phyloP scores from a whole-genome alignment of 768 basidiomycete species.

The Tephrocybe sp. region DNA sequence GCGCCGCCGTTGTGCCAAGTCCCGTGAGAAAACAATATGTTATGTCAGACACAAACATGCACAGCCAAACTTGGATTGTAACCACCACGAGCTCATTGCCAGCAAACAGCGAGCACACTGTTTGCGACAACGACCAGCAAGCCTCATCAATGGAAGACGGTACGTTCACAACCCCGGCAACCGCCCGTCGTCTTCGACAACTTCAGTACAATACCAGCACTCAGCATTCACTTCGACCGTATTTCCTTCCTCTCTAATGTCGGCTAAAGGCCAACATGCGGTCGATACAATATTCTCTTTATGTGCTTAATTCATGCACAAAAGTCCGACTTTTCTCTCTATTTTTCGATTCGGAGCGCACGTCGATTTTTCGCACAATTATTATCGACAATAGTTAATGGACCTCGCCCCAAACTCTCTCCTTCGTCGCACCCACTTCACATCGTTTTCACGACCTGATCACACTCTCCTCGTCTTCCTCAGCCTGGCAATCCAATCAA shows the following conservation, averaged over 20 bases:
- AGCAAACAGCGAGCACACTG: slow-evolving; percentile 9
- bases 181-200: slow-evolving; percentile 43
- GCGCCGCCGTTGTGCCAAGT: slow-evolving; percentile 15
- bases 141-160: slow-evolving; percentile 54
- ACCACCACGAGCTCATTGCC: slow-evolving; percentile 5
- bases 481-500: slow-evolving; percentile 79
- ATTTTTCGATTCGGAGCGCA: slow-evolving; percentile 15
- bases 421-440: slow-evolving; percentile 22
- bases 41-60: background rate
- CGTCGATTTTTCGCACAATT: slow-evolving; percentile 17
- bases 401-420: slow-evolving; percentile 18
- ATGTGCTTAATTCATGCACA: slow-evolving; percentile 11
- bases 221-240: slow-evolving; percentile 19
- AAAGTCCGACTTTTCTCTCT: slow-evolving; percentile 14
- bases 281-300: slow-evolving; percentile 10
- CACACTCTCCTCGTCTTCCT: slow-evolving; percentile 30
- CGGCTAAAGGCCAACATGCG: slow-evolving; percentile 43
- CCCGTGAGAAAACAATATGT: no score
- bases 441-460: slow-evolving; percentile 38
- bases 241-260: slow-evolving; percentile 29
- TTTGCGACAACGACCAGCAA: slow-evolving; percentile 9
- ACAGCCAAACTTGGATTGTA: slow-evolving; percentile 1
- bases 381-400: slow-evolving; percentile 20
- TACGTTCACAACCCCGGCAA: slow-evolving; percentile 76
- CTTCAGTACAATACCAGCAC: slow-evolving; percentile 23